phyloP scores from a whole-genome alignment of 495 filamentous ascomycete genomes.

The Penicillium lividum region DNA sequence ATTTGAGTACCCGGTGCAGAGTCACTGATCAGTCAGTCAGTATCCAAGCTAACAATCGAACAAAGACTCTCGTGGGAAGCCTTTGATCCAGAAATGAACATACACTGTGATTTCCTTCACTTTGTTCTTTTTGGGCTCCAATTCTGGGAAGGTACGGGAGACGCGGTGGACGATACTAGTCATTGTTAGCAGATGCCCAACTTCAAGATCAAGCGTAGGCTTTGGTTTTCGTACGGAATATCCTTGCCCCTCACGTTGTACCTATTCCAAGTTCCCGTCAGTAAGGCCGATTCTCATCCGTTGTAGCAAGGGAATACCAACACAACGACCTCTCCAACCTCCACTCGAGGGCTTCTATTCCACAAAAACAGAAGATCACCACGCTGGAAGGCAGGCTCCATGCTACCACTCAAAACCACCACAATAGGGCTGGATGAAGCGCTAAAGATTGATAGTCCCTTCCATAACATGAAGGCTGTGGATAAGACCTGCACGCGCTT shows the following conservation, averaged over 20 bases:
- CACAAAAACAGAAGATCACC: conserved; percentile 92
- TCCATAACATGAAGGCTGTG: conserved; percentile 78
- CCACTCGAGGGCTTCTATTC: conserved; percentile 71
- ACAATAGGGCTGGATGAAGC: conserved; percentile 92
- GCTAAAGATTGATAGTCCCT: conserved; percentile 82
- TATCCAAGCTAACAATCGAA: not conserved
- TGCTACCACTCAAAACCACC: conserved; percentile 89
- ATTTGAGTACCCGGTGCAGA: conserved; percentile 30
- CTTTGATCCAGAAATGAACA: conserved; percentile 1
- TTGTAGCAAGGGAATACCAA: not conserved
- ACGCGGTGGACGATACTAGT: conserved; percentile 27
- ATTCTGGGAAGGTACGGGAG: conserved; percentile 60
- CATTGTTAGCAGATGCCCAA: not conserved
- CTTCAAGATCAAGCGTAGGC: not conserved
- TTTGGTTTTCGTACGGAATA: conserved; percentile 16
- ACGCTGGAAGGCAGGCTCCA: conserved; percentile 97
- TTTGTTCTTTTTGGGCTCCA: conserved; percentile 42
- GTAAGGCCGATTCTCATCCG: not conserved
- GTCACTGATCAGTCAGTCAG: conserved; percentile 23
- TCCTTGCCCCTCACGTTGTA: conserved; percentile 63
- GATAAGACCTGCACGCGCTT: not conserved
- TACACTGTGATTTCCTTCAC: conserved; percentile 43
- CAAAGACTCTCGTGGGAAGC: not conserved
- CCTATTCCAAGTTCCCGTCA: not conserved
- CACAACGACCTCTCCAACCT: conserved; percentile 88